Evolutionary conservation across 2,329 filamentous ascomycete genomes (phyloP).

Genomic region (Pestalotiopsis sp.): DNA sequence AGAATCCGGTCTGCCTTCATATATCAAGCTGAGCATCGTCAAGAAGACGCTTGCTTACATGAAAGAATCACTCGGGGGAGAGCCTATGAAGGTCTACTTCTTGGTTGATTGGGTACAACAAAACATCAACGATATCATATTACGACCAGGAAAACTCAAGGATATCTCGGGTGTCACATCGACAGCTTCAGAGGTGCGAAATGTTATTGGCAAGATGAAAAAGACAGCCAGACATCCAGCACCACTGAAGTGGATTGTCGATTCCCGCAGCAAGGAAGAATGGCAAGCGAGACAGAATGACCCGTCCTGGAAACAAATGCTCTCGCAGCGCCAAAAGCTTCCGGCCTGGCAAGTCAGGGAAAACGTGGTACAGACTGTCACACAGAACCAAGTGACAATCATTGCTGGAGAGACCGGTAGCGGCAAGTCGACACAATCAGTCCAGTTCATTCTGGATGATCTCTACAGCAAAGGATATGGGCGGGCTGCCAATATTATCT

Average conservation of each 20-base stretch:
- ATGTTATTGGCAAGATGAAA: slow-evolving; percentile 30
- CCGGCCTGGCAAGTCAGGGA: slow-evolving; percentile 88
- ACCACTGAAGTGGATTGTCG: slow-evolving; percentile 66
- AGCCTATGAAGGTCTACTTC: slow-evolving; percentile 88
- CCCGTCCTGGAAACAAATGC: slow-evolving; percentile 73
- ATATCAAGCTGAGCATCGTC: slow-evolving; percentile 89
- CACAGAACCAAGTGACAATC: slow-evolving; percentile 84
- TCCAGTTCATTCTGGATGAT: slow-evolving; percentile 94
- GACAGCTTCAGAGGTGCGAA: slow-evolving; percentile 60
- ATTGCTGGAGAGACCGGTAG: slow-evolving; percentile 97
- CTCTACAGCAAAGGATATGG: slow-evolving; percentile 79
- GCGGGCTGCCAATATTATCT: slow-evolving; percentile 83
- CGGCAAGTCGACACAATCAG: slow-evolving; percentile 94
- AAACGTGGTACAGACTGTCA: slow-evolving; percentile 75
- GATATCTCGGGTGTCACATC: slow-evolving; percentile 83
- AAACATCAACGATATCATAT: slow-evolving; percentile 79
- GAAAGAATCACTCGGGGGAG: slow-evolving; percentile 71
- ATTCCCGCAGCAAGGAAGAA: slow-evolving; percentile 62
- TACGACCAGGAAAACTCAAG: slow-evolving; percentile 79
- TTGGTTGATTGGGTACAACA: slow-evolving; percentile 91
- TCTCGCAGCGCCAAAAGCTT: slow-evolving; percentile 70
- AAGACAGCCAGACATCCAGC: slow-evolving; percentile 52
- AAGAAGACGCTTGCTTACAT: slow-evolving; percentile 76
- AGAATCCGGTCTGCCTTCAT: slow-evolving; percentile 75
- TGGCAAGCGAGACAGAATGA: slow-evolving; percentile 72